Evolutionary conservation across 352 stramenopile genomes (phyloP).

Genomic region (Globisporangium spiculum): DNA sequence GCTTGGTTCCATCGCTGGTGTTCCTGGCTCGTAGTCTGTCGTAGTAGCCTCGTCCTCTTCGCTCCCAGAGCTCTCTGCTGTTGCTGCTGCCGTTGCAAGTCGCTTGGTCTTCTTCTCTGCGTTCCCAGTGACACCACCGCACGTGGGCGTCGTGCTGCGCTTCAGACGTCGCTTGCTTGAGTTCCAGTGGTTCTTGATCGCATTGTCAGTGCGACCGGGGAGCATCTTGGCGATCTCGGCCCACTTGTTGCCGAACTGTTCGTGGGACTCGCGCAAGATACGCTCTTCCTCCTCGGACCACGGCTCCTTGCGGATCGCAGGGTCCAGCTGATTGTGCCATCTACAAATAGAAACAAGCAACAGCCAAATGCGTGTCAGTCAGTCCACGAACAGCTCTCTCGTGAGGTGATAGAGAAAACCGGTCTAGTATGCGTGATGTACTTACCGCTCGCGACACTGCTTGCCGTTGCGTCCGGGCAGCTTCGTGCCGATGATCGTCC

Average conservation of each 20-base stretch:
- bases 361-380: slow-evolving; percentile 4
- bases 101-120: slow-evolving; percentile 20
- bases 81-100: background rate
- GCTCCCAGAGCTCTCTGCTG: background rate
- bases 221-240: slow-evolving; percentile 89
- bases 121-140: background rate
- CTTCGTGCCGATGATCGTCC: slow-evolving; percentile 97
- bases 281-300: slow-evolving; percentile 91
- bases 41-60: slow-evolving; percentile 11
- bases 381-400: background rate
- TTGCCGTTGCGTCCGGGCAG: slow-evolving; percentile 93
- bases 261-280: slow-evolving; percentile 64
- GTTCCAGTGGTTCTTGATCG: slow-evolving; percentile 93
- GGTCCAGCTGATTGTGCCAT: slow-evolving; percentile 96
- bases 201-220: slow-evolving; percentile 86
- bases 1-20: background rate
- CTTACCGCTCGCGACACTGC: slow-evolving; percentile 92
- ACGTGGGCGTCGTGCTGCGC: slow-evolving; percentile 28
- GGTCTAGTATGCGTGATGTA: background rate
- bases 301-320: slow-evolving; percentile 89
- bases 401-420: background rate
- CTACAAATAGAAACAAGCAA: slow-evolving; percentile 25
- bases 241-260: slow-evolving; percentile 89
- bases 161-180: slow-evolving; percentile 79
- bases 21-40: background rate